Percentiles rank a stretch among this genome's conserved stretches.
Conservation (phyloP, 257 asterid species). For the Pogostemon cablin region DNA sequence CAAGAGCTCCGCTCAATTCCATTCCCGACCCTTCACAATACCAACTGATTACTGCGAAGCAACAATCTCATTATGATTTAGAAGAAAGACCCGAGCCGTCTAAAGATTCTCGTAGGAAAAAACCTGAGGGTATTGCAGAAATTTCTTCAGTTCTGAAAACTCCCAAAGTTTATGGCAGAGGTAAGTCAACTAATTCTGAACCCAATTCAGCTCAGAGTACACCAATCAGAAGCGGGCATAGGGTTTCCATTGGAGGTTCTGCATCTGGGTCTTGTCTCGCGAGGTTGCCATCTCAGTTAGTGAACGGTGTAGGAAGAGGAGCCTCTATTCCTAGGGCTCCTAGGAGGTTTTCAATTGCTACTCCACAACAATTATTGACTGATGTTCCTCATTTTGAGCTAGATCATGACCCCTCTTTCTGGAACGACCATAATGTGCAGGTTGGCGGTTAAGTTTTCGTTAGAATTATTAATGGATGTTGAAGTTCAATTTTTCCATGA, state of each 20-base stretch:
- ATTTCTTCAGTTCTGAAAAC: constrained; percentile 38
- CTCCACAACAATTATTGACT: constrained; percentile 36
- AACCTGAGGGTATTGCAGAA: constrained; percentile 35
- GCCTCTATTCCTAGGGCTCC: constrained; percentile 44
- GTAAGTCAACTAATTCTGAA: constrained; percentile 43
- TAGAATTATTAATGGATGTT: background rate
- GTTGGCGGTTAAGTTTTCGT: constrained; percentile 33
- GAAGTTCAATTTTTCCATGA: background rate
- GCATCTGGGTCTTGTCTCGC: constrained; percentile 33
- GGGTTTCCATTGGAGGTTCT: constrained; percentile 42
- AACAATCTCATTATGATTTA: constrained; percentile 22
- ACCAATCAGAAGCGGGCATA: constrained; percentile 40
- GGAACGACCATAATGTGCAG: constrained; percentile 92
- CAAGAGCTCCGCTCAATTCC: constrained; percentile 72
- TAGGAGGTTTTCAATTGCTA: constrained; percentile 39
- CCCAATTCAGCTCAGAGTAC: constrained; percentile 63
- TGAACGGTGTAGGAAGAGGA: constrained; percentile 41
- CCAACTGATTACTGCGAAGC: constrained; percentile 31
- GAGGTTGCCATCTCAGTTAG: constrained; percentile 42
- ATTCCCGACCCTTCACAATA: constrained; percentile 74
- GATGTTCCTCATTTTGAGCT: constrained; percentile 68
- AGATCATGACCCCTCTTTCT: constrained; percentile 57
- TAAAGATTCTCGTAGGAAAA: constrained; percentile 28
- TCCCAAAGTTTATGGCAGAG: constrained; percentile 41
- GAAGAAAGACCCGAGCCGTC: constrained; percentile 35